Percentiles rank a stretch among this genome's conserved stretches.
Conservation (phyloP, 176 grass and related monocot genomes). For the Chrysopogon serrulatus region DNA sequence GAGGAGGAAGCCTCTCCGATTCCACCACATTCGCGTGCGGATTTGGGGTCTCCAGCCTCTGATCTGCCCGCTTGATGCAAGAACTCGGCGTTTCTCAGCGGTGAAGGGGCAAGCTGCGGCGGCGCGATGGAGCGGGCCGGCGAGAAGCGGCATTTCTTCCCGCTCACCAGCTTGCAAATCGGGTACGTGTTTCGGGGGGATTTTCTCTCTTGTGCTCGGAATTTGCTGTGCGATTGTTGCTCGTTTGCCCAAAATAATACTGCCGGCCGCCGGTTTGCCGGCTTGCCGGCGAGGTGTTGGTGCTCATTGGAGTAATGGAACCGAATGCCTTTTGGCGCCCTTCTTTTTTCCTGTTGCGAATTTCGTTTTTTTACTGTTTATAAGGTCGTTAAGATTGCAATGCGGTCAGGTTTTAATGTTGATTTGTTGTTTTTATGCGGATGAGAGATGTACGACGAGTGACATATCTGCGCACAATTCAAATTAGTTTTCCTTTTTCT, state of each 20-base stretch:
- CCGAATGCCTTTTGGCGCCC: background rate
- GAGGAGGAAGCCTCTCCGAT: background rate
- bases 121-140: conserved; percentile 27
- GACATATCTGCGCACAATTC: background rate
- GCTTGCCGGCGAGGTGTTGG: background rate
- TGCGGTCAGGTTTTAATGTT: background rate
- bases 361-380: background rate
- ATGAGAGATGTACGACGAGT: background rate
- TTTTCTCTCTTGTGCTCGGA: background rate
- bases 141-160: conserved; percentile 70
- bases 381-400: background rate
- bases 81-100: conserved; percentile 5
- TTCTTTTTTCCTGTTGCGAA: background rate
- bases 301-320: background rate
- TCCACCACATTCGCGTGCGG: background rate
- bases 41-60: background rate
- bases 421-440: background rate
- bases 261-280: background rate
- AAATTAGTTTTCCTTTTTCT: background rate
- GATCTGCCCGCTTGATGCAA: conserved; percentile 10
- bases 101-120: background rate
- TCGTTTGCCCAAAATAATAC: background rate
- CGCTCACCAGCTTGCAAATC: conserved; percentile 88
- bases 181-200: conserved; percentile 29
- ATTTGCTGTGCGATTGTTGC: background rate